These are phyloP conservation scores for Zasmidium citrigriseum DNA, from an alignment of 2,329 filamentous ascomycete genomes.

Conservation along the genomic window DNA sequence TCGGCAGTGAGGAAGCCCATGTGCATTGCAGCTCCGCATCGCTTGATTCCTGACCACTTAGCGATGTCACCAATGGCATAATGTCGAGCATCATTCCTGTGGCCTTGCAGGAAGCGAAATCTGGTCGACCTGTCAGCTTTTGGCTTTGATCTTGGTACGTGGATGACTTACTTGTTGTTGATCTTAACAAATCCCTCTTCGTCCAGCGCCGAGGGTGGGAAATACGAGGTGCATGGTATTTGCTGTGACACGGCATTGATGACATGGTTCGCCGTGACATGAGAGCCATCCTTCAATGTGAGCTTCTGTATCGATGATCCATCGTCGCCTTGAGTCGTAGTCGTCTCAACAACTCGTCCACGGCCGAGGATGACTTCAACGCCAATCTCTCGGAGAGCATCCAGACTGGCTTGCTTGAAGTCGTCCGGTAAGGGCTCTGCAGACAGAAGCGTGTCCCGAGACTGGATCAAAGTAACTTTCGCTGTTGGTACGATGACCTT, in stretches of 20 bases:
- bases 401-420: conserved; percentile 63
- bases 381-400: conserved; percentile 61
- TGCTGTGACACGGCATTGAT: conserved; percentile 69
- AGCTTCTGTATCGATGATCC: conserved; percentile 48
- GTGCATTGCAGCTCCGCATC: conserved; percentile 74
- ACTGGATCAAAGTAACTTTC: conserved; percentile 74
- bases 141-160: neutral
- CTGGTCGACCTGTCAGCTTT: conserved; percentile 38
- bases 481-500: conserved; percentile 66
- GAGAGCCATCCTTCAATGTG: conserved; percentile 61
- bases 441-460: conserved; percentile 68
- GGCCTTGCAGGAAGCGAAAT: conserved; percentile 55
- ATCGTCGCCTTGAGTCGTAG: conserved; percentile 48
- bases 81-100: conserved; percentile 62
- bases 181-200: conserved; percentile 68
- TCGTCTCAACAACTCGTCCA: conserved; percentile 57
- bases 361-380: conserved; percentile 64
- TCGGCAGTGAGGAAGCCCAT: conserved; percentile 66
- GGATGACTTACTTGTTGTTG: conserved; percentile 52
- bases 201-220: conserved; percentile 61
- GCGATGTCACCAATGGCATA: conserved; percentile 71
- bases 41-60: conserved; percentile 76
- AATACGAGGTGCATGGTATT: conserved; percentile 62
- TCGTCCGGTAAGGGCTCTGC: conserved; percentile 71
- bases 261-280: conserved; percentile 63